Conservation (phyloP, 1,284 basidiomycete genomes). For the Volvariella volvacea region DNA sequence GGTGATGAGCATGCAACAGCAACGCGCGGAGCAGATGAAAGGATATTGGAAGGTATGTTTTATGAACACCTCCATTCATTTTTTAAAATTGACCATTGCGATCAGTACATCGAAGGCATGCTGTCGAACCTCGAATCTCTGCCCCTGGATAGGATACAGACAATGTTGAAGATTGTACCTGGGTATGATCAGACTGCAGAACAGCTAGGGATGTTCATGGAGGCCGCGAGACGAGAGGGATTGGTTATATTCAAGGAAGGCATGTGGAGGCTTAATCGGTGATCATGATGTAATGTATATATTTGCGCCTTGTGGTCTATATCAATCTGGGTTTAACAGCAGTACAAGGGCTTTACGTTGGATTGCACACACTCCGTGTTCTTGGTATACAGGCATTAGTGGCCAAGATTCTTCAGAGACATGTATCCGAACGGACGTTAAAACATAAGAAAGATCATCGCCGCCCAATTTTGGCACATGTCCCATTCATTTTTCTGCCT, state of each 20-base stretch:
- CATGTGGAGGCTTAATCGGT: conserved; percentile 56
- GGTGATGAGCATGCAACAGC: conserved; percentile 56
- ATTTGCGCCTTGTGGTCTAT: no score
- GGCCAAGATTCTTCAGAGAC: no score
- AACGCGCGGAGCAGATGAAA: conserved; percentile 78
- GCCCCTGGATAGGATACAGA: conserved; percentile 71
- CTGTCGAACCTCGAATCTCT: conserved; percentile 75
- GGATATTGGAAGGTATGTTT: conserved; percentile 75
- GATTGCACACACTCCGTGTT: no score
- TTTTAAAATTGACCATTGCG: not conserved
- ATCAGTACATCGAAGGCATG: conserved; percentile 79
- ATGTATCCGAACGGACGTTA: no score
- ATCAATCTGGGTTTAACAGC: no score
- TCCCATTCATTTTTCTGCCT: no score
- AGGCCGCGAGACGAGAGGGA: conserved; percentile 70
- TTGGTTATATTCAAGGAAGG: conserved; percentile 68
- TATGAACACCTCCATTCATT: conserved; percentile 7
- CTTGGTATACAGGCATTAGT: no score
- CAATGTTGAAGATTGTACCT: conserved; percentile 75
- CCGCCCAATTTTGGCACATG: no score
- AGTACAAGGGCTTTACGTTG: no score
- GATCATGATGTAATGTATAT: not conserved
- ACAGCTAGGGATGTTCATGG: conserved; percentile 72
- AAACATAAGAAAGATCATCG: no score
- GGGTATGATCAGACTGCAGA: conserved; percentile 73